These are phyloP conservation scores for Eutrema heterophyllum DNA, from an alignment of 345 rosid species.

Conservation along the genomic window DNA sequence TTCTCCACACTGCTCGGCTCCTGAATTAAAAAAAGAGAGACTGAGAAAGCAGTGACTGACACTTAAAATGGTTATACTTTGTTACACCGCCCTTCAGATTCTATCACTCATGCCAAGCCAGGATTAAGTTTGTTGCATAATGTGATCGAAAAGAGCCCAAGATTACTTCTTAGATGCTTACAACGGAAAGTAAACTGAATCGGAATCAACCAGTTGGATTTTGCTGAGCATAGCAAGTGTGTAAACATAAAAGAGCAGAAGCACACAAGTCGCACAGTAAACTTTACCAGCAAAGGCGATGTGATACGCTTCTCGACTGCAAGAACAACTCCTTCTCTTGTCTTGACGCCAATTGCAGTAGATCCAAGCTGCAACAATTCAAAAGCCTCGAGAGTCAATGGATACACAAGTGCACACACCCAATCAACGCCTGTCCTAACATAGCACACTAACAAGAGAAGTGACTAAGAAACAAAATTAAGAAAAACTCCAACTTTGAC, in stretches of 20 bases:
- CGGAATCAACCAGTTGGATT: background rate
- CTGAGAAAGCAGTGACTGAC: background rate
- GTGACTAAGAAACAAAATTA: background rate
- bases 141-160: too few relatives aligned
- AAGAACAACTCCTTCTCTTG: conserved; percentile 88
- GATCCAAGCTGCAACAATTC: conserved; percentile 60
- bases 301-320: conserved; percentile 96
- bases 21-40: conserved; percentile 5
- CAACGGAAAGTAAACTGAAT: background rate
- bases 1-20: conserved; percentile 96
- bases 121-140: background rate
- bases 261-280: background rate
- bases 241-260: too few relatives aligned
- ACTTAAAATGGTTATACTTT: background rate
- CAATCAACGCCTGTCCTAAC: background rate
- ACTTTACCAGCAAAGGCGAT: conserved; percentile 67
- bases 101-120: background rate
- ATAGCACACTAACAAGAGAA: background rate
- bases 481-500: background rate
- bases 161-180: background rate
- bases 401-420: background rate
- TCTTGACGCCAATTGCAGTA: conserved; percentile 85
- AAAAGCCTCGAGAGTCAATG: background rate
- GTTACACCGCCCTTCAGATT: background rate
- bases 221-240: too few relatives aligned